Percentiles rank a stretch among this genome's conserved stretches.
Evolutionary conservation across 257 asterid genomes (phyloP).

Genomic region (Cynanchum wilfordii): DNA sequence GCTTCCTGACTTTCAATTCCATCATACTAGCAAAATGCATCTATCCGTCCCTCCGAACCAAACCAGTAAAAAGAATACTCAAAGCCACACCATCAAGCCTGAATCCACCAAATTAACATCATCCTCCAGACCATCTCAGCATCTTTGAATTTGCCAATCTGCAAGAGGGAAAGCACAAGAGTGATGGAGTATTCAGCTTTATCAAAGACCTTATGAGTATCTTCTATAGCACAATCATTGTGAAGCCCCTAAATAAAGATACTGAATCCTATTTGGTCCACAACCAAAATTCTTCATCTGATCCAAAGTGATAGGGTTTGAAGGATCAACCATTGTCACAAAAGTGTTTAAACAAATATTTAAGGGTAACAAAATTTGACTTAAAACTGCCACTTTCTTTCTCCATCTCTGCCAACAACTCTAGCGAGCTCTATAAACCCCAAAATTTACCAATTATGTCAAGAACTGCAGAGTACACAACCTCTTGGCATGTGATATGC

Average conservation of each 20-base stretch:
- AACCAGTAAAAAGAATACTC: slow-evolving; percentile 35
- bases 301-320: slow-evolving; percentile 51
- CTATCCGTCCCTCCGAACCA: slow-evolving; percentile 49
- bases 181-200: slow-evolving; percentile 49
- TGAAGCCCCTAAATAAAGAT: slow-evolving; percentile 63
- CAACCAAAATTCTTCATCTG: slow-evolving; percentile 44
- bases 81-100: slow-evolving; percentile 60
- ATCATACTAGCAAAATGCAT: slow-evolving; percentile 50
- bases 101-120: slow-evolving; percentile 51
- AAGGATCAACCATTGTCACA: slow-evolving; percentile 44
- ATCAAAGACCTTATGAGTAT: slow-evolving; percentile 48
- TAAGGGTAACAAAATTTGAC: slow-evolving; percentile 67
- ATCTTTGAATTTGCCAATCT: slow-evolving; percentile 42
- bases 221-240: slow-evolving; percentile 47
- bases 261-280: slow-evolving; percentile 51
- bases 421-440: slow-evolving; percentile 53
- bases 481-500: slow-evolving; percentile 64
- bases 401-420: slow-evolving; percentile 62
- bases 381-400: slow-evolving; percentile 37
- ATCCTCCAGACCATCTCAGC: slow-evolving; percentile 53
- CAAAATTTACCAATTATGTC: slow-evolving; percentile 67
- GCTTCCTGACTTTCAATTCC: slow-evolving; percentile 42
- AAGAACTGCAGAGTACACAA: slow-evolving; percentile 52
- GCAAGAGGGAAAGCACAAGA: slow-evolving; percentile 48
- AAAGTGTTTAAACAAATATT: slow-evolving; percentile 54